Percentiles rank a stretch among this genome's conserved stretches.
Evolutionary conservation across 2,329 filamentous ascomycete genomes (phyloP).

Genomic region (Talaromyces sp.): DNA sequence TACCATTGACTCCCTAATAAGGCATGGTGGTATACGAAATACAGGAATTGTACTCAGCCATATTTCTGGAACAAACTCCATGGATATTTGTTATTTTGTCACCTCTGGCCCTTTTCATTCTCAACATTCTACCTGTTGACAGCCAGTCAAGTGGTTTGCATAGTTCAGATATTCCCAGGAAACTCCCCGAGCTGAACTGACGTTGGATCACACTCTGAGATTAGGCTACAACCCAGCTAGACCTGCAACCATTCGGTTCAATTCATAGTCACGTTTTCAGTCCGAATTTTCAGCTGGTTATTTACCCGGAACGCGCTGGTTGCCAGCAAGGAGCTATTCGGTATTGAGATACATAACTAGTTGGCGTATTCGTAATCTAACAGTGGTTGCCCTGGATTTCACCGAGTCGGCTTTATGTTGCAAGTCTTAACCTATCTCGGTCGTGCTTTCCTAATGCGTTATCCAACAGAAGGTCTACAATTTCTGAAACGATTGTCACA

Average conservation of each 20-base stretch:
- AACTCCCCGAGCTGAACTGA: background rate
- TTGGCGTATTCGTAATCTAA: background rate
- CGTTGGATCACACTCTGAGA: background rate
- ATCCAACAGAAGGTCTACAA: background rate
- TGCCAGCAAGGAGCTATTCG: background rate
- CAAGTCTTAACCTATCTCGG: background rate
- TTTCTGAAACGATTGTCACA: background rate
- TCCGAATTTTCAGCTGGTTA: background rate
- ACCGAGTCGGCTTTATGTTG: background rate
- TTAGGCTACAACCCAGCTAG: conserved; percentile 1
- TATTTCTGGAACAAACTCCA: too few relatives aligned
- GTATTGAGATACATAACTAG: too few relatives aligned
- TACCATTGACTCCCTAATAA: too few relatives aligned
- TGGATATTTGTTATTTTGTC: background rate
- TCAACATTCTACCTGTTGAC: background rate
- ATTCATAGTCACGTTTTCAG: background rate
- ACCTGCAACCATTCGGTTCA: background rate
- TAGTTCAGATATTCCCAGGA: background rate
- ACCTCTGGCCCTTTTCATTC: background rate
- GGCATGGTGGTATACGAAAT: background rate
- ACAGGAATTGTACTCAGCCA: background rate
- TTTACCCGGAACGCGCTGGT: background rate
- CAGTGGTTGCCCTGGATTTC: background rate
- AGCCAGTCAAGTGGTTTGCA: background rate
- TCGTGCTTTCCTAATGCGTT: background rate